Conservation (phyloP, 2,329 filamentous ascomycete genomes). For the Colletotrichum cereale region DNA sequence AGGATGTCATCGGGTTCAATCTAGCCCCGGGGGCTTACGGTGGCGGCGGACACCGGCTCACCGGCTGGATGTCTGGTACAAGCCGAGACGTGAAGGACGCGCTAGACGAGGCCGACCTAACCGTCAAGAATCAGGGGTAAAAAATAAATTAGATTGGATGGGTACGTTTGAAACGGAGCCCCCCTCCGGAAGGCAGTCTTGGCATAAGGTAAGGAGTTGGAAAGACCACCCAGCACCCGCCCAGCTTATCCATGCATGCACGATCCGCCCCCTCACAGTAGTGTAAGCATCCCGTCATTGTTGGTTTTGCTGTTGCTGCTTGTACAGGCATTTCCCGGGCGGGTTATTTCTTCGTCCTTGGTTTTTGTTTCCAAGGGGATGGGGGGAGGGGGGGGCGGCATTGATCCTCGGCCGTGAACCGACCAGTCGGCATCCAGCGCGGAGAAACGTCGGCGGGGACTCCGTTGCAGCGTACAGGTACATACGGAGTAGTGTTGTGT, state of each 20-base stretch:
- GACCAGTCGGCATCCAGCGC: not conserved
- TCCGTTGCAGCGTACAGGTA: too few relatives aligned
- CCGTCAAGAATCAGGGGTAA: not conserved
- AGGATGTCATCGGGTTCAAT: not conserved
- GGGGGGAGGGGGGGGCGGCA: too few relatives aligned
- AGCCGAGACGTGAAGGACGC: not conserved
- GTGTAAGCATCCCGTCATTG: not conserved
- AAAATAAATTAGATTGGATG: too few relatives aligned
- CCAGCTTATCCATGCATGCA: not conserved
- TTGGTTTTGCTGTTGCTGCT: not conserved
- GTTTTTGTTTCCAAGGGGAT: not conserved
- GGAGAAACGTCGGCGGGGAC: not conserved
- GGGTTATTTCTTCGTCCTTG: not conserved
- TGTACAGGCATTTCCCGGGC: not conserved
- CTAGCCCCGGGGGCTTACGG: not conserved
- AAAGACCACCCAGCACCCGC: not conserved
- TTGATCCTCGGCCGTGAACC: not conserved
- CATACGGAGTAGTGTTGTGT: too few relatives aligned
- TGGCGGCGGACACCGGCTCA: not conserved
- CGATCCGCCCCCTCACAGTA: not conserved
- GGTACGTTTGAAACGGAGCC: conserved; percentile 4
- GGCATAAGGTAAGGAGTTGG: not conserved
- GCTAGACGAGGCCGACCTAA: not conserved
- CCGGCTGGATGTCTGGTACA: not conserved
- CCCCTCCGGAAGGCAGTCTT: not conserved